Conservation (phyloP, 371 early-diverging fungal genomes). For the Mortierella sp. region DNA sequence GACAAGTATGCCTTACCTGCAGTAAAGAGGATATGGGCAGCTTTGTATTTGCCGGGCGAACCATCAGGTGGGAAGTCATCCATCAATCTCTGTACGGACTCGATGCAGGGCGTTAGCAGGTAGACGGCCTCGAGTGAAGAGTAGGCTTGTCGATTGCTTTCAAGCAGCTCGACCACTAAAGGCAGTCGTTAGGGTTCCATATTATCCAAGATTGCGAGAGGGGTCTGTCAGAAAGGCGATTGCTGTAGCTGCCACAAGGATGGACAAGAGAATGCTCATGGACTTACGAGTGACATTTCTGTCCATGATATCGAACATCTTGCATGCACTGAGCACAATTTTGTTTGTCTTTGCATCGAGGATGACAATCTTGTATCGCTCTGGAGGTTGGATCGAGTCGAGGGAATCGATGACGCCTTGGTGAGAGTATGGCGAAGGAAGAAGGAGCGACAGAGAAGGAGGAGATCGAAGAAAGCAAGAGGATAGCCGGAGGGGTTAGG, state of each 20-base stretch:
- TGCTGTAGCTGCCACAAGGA: too few species aligned
- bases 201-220: too few species aligned
- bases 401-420: conserved; percentile 77
- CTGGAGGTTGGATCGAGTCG: conserved; percentile 72
- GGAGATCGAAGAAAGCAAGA: not conserved
- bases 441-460: not conserved
- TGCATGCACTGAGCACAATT: conserved; percentile 87
- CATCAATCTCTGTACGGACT: conserved; percentile 80
- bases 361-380: conserved; percentile 91
- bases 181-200: too few species aligned
- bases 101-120: conserved; percentile 84
- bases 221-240: too few species aligned
- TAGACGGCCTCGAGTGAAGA: conserved; percentile 93
- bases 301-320: conserved; percentile 93
- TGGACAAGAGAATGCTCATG: too few species aligned
- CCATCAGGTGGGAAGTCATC: conserved; percentile 75
- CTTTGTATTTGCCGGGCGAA: conserved; percentile 70
- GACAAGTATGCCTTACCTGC: conserved; percentile 63
- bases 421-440: not conserved
- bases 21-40: conserved; percentile 85
- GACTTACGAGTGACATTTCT: conserved; percentile 91
- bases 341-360: conserved; percentile 87
- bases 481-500: too few species aligned
- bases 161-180: conserved; percentile 80
- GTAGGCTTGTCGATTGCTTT: conserved; percentile 84